phyloP scores from a whole-genome alignment of 768 basidiomycete species.

The Butyriboletus loyo region DNA sequence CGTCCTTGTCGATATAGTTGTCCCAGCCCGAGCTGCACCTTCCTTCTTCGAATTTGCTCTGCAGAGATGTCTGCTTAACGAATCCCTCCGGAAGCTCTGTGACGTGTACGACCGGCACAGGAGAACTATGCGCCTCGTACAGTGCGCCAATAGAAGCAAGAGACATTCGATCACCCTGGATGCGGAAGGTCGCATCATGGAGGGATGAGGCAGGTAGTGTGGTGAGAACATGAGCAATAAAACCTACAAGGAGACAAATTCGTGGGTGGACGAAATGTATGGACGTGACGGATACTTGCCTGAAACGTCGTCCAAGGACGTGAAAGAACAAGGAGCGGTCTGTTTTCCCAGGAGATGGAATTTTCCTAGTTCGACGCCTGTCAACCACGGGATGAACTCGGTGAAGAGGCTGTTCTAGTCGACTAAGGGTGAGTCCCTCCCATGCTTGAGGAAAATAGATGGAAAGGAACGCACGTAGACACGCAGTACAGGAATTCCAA shows the following conservation, averaged over 20 bases:
- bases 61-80: constrained; percentile 30
- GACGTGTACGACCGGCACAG: constrained; percentile 22
- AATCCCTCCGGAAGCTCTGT: constrained; percentile 29
- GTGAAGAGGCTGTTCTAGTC: constrained; percentile 34
- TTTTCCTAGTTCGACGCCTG: constrained; percentile 27
- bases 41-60: constrained; percentile 29
- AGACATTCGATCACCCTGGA: constrained; percentile 34
- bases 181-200: constrained; percentile 32
- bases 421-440: neutral
- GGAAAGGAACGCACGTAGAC: constrained; percentile 28
- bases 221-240: constrained; percentile 34
- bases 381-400: constrained; percentile 31
- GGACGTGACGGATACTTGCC: constrained; percentile 19
- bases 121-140: constrained; percentile 21
- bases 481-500: constrained; percentile 30
- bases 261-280: neutral
- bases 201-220: constrained; percentile 25
- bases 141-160: constrained; percentile 27
- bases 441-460: neutral
- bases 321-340: constrained; percentile 29
- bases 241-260: constrained; percentile 25
- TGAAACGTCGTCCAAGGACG: constrained; percentile 33
- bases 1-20: constrained; percentile 26
- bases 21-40: constrained; percentile 35
- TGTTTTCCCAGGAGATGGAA: constrained; percentile 34